These are phyloP conservation scores for Alternaria burnsii DNA, from an alignment of 2,329 filamentous ascomycete species.

Conservation along the genomic window DNA sequence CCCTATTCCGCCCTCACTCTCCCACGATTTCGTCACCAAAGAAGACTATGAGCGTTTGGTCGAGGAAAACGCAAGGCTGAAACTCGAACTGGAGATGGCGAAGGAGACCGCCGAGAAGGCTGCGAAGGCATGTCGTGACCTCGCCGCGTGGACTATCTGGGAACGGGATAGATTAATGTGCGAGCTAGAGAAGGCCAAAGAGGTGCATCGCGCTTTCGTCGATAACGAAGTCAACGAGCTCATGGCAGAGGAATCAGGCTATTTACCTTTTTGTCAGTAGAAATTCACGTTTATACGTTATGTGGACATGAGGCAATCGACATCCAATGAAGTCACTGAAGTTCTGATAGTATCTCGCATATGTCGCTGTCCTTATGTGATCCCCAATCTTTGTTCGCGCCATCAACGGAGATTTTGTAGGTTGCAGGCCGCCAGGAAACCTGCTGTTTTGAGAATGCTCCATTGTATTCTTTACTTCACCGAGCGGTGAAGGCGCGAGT, in stretches of 20 bases:
- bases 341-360: too few relatives aligned
- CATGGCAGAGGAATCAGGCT: not conserved
- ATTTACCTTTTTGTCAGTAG: not conserved
- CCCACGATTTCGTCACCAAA: not conserved
- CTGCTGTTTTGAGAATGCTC: too few relatives aligned
- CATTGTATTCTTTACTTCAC: too few relatives aligned
- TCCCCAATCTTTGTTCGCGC: not conserved
- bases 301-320: too few relatives aligned
- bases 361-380: not conserved
- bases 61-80: not conserved
- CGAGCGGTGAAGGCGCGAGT: not conserved
- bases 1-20: not conserved
- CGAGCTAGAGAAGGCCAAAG: not conserved
- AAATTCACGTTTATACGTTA: too few relatives aligned
- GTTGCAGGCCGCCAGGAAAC: too few relatives aligned
- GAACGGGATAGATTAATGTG: conserved; percentile 6
- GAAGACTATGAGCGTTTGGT: not conserved
- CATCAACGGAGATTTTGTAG: not conserved
- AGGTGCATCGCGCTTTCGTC: not conserved
- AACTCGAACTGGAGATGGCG: not conserved
- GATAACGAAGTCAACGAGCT: not conserved
- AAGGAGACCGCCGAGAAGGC: not conserved
- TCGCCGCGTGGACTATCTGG: conserved; percentile 8
- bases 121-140: not conserved
- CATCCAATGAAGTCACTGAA: not conserved